Evolutionary conservation across 805 yeast species (phyloP).

Genomic region (Saccharomycopsis synnaedendra): DNA sequence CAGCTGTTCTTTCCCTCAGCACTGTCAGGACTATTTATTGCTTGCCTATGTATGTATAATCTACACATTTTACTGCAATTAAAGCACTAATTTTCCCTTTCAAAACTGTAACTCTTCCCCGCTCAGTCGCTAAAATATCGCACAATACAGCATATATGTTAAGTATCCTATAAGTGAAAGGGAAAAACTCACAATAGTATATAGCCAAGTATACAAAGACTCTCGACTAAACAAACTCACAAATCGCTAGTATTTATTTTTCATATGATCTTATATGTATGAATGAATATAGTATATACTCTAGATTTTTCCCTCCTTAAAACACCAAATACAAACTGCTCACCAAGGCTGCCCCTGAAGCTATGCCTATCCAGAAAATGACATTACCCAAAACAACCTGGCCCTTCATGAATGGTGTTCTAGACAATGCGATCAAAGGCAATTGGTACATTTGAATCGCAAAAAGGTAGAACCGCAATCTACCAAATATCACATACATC

Average conservation of each 20-base stretch:
- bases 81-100: no score
- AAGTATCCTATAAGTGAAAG: not conserved
- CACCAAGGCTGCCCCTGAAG: constrained; percentile 80
- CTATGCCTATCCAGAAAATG: constrained; percentile 86
- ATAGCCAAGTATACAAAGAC: not conserved
- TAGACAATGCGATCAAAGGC: constrained; percentile 60
- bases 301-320: constrained; percentile 22
- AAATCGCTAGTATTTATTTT: not conserved
- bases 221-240: not conserved
- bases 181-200: not conserved
- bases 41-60: no score
- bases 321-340: constrained; percentile 76
- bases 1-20: no score
- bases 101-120: no score
- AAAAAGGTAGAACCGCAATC: constrained; percentile 70
- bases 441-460: constrained; percentile 79
- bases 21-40: no score
- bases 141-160: no score
- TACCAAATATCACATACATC: constrained; percentile 79
- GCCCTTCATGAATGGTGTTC: constrained; percentile 44
- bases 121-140: not conserved
- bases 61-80: no score
- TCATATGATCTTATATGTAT: no score
- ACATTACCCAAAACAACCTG: constrained; percentile 60
- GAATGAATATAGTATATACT: not conserved